Conservation (phyloP, 2,329 filamentous ascomycete genomes). For the Didymella lethalis region DNA sequence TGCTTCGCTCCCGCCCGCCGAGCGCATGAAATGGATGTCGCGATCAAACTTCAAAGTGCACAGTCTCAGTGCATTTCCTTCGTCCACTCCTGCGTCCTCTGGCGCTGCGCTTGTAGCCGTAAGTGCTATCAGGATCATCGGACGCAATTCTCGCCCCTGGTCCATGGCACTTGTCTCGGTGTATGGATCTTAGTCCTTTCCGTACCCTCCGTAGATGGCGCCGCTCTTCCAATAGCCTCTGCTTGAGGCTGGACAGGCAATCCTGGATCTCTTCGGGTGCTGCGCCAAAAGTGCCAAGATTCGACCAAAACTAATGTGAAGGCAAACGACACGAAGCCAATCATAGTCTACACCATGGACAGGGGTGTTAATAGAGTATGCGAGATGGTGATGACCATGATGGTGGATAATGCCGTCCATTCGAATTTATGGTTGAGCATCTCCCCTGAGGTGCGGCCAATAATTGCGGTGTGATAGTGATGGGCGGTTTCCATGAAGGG, state of each 20-base stretch:
- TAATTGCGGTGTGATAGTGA: background rate
- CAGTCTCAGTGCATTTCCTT: slow-evolving; percentile 12
- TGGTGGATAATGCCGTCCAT: background rate
- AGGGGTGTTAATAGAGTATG: slow-evolving; percentile 44
- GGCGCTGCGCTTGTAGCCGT: slow-evolving; percentile 10
- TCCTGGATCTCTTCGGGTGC: slow-evolving; percentile 52
- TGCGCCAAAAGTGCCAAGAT: slow-evolving; percentile 49
- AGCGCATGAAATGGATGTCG: slow-evolving; percentile 34
- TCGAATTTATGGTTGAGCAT: background rate
- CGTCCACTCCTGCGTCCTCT: slow-evolving; percentile 16
- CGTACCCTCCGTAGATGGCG: slow-evolving; percentile 43
- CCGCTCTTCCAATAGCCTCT: slow-evolving; percentile 53
- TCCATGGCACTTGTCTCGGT: slow-evolving; percentile 23
- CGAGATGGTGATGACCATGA: slow-evolving; percentile 35
- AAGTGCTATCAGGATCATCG: slow-evolving; percentile 21
- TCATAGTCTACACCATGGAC: slow-evolving; percentile 46
- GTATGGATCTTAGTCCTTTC: slow-evolving; percentile 26
- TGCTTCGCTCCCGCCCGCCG: slow-evolving; percentile 42
- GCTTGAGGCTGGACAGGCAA: slow-evolving; percentile 52
- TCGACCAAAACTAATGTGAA: slow-evolving; percentile 55
- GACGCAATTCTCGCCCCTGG: slow-evolving; percentile 16
- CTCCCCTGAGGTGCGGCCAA: background rate
- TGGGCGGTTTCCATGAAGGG: background rate
- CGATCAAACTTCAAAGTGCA: slow-evolving; percentile 35
- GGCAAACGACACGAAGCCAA: slow-evolving; percentile 54